These are phyloP conservation scores for Cyberlindnera maclurae DNA, from an alignment of 805 yeast species.

Conservation along the genomic window DNA sequence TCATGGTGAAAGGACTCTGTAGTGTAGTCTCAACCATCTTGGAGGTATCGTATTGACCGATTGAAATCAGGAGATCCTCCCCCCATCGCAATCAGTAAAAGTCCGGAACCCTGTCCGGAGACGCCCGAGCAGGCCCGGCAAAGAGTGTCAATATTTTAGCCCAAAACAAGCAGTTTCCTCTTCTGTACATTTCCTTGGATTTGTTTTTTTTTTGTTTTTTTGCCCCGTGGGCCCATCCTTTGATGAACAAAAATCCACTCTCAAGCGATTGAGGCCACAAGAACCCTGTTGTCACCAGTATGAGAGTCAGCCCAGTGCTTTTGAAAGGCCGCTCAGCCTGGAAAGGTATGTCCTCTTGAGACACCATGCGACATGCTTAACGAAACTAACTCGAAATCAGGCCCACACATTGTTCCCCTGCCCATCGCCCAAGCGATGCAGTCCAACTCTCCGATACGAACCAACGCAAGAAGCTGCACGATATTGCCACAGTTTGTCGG, in stretches of 20 bases:
- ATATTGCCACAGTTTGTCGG: conserved; percentile 96
- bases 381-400: conserved; percentile 23
- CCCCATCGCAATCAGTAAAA: no score
- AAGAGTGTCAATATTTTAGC: no score
- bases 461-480: conserved; percentile 94
- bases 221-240: no score
- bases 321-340: conserved; percentile 49
- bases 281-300: conserved; percentile 11
- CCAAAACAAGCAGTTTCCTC: neutral
- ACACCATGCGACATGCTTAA: neutral
- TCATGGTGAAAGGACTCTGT: neutral
- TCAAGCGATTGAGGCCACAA: neutral
- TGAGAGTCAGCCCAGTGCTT: conserved; percentile 34
- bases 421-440: conserved; percentile 84
- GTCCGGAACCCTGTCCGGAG: no score
- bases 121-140: no score
- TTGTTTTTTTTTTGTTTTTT: neutral
- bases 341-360: conserved; percentile 45
- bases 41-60: no score
- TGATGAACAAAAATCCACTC: neutral
- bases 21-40: neutral
- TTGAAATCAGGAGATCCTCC: no score
- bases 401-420: conserved; percentile 90
- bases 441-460: conserved; percentile 80
- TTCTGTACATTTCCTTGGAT: neutral